Evolutionary conservation across 2,329 filamentous ascomycete genomes (phyloP).

Genomic region (Fusarium poae): DNA sequence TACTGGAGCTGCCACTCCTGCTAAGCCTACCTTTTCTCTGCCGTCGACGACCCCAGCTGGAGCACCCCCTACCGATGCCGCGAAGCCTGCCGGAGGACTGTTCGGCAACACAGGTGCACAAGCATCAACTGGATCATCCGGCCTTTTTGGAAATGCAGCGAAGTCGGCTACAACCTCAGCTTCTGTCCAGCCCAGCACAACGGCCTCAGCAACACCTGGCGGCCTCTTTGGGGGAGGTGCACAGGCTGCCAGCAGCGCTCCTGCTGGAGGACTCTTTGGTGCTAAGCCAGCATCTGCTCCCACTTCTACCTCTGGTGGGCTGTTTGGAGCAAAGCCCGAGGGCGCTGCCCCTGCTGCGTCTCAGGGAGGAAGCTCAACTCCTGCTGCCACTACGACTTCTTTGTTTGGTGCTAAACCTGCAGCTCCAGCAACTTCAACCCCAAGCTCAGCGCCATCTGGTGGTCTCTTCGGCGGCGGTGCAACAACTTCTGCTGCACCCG

Average conservation of each 20-base stretch:
- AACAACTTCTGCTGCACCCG: slow-evolving; percentile 48
- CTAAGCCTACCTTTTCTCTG: slow-evolving; percentile 63
- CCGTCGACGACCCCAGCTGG: slow-evolving; percentile 69
- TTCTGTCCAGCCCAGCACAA: slow-evolving; percentile 35
- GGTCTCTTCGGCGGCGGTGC: slow-evolving; percentile 54
- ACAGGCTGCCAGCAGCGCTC: slow-evolving; percentile 49
- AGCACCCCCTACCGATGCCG: slow-evolving; percentile 60
- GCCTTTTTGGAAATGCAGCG: slow-evolving; percentile 49
- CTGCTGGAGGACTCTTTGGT: slow-evolving; percentile 53
- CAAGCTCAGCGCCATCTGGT: slow-evolving; percentile 53
- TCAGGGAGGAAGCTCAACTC: slow-evolving; percentile 41
- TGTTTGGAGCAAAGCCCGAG: slow-evolving; percentile 46
- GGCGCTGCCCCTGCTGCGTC: slow-evolving; percentile 40
- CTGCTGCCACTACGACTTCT: slow-evolving; percentile 43
- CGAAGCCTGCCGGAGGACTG: slow-evolving; percentile 47
- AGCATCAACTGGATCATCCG: slow-evolving; percentile 39
- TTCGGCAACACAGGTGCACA: slow-evolving; percentile 45
- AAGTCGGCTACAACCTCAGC: slow-evolving; percentile 47
- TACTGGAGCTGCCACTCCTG: slow-evolving; percentile 53
- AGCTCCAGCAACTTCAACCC: slow-evolving; percentile 50
- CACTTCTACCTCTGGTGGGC: slow-evolving; percentile 39
- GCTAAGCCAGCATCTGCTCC: slow-evolving; percentile 49
- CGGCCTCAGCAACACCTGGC: slow-evolving; percentile 36
- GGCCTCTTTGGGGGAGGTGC: slow-evolving; percentile 54
- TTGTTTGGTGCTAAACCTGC: slow-evolving; percentile 60